Evolutionary conservation across 306 rosid genomes (phyloP), one percentile per base, ranked within the genome.

Genomic region (Vigna hirtella): DNA sequence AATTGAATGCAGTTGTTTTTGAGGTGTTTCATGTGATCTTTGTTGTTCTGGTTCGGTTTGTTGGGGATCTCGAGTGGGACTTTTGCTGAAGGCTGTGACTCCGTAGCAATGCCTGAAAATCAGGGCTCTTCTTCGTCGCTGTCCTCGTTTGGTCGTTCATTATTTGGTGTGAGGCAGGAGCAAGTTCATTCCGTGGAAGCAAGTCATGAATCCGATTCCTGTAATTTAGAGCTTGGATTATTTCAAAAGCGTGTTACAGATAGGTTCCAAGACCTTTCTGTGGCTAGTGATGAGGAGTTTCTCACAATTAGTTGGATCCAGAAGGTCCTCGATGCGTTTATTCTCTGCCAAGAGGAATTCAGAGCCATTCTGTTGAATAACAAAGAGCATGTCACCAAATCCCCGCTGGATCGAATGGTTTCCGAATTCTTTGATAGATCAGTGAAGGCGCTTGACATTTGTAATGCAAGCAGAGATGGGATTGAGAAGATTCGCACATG

Each of bases 371-470:
- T 92, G 69, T 80, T 79, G 87, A 88, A 86, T 13, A 87, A 88
- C 74, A 87, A 85, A 76, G 87, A 40, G 45, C 81, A 63, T 77
- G 79, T 87, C 70, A 79, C 85, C 0, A 90, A 88, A 59, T 82
- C 93, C 0, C 97, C 97, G 1, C 78, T 92, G 83, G 91, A 90
- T 70, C 87, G 90, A 6, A 53, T 83, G 86, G 43, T 80, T 57
- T 87, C 84, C 45, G 97, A 88, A 15, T 92, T 88, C 81, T 81
- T 90, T 28, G 97, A 90, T 50, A 87, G 89, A 76, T 84, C 91
- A 13, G 88, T 92, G 83, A 90, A 92, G 88, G 95, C 93, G 2
- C 97, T 92, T 61, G 95, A 92, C 56, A 90, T 92, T 45, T 92
- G 97, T 71, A 92, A 92, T 74, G 95, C 91, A 4, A 77, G 83